A percentile compares a stretch with the other conserved stretches of the same genome.
Evolutionary conservation across 148 eudicot species (phyloP).

Genomic region (Agrostemma githago): DNA sequence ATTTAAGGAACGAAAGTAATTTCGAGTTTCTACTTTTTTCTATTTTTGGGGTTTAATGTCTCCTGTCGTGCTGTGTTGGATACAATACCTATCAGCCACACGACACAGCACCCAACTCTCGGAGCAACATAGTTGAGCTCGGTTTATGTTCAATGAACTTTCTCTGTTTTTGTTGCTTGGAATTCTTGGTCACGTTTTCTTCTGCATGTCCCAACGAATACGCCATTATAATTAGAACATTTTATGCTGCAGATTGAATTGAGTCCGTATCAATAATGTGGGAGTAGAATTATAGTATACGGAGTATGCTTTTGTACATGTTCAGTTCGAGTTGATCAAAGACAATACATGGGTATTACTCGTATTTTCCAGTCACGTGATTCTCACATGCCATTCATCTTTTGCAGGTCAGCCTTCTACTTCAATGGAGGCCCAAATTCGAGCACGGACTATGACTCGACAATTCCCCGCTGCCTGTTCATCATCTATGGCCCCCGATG

Average conservation of each 20-base stretch:
- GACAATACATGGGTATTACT: background rate
- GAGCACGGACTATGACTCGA: constrained; percentile 24
- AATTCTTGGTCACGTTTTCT: background rate
- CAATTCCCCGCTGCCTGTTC: constrained; percentile 27
- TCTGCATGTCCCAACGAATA: background rate
- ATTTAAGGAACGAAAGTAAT: background rate
- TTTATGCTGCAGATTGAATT: background rate
- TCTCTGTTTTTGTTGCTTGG: background rate
- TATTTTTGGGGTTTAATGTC: too few relatives aligned
- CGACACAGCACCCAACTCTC: too few relatives aligned
- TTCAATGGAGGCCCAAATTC: constrained; percentile 31
- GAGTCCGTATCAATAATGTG: too few relatives aligned
- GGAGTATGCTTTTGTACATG: background rate
- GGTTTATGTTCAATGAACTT: background rate
- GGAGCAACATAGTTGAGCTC: too few relatives aligned
- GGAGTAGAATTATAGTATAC: too few relatives aligned
- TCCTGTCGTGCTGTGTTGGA: too few relatives aligned
- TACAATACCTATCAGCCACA: too few relatives aligned
- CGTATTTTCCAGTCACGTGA: background rate
- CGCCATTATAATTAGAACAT: background rate
- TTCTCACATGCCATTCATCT: constrained; percentile 7
- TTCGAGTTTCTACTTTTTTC: background rate
- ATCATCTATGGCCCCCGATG: constrained; percentile 26
- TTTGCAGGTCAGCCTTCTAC: constrained; percentile 40
- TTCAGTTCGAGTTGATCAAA: background rate